phyloP scores from a whole-genome alignment of 2,329 filamentous ascomycete genomes.

The Epichloe bromicola region DNA sequence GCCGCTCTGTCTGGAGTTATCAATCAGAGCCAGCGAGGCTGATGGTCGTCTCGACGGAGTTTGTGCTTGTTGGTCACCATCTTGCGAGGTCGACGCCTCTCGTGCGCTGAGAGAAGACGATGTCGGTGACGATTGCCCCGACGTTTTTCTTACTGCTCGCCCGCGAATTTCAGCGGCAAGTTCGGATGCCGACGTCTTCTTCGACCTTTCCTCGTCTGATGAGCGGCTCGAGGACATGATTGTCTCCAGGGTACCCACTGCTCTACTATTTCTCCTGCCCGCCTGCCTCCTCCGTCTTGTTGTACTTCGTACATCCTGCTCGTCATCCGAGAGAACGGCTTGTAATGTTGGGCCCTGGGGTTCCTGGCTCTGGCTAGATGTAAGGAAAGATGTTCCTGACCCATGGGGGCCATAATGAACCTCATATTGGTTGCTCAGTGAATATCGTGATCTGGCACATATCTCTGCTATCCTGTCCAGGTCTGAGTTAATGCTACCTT shows the following conservation, averaged over 20 bases:
- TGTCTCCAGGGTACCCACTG: slow-evolving; percentile 50
- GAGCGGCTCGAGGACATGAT: slow-evolving; percentile 55
- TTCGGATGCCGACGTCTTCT: slow-evolving; percentile 45
- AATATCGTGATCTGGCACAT: slow-evolving; percentile 51
- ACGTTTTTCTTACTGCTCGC: slow-evolving; percentile 27
- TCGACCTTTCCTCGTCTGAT: slow-evolving; percentile 48
- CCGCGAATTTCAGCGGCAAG: slow-evolving; percentile 42
- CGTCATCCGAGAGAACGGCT: slow-evolving; percentile 43
- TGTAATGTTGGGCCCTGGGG: slow-evolving; percentile 41
- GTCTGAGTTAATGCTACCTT: slow-evolving; percentile 40
- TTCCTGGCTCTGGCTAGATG: slow-evolving; percentile 17
- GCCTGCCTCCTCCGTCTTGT: slow-evolving; percentile 26
- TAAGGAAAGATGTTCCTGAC: slow-evolving; percentile 36
- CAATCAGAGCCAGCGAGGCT: slow-evolving; percentile 24
- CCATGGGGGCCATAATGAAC: slow-evolving; percentile 53
- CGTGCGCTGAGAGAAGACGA: slow-evolving; percentile 16
- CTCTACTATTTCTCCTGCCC: slow-evolving; percentile 34
- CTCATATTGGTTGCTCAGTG: slow-evolving; percentile 53
- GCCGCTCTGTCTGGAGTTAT: slow-evolving; percentile 22
- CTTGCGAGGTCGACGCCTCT: slow-evolving; percentile 13
- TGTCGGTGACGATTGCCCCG: slow-evolving; percentile 19
- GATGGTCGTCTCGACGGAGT: slow-evolving; percentile 15
- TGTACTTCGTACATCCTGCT: slow-evolving; percentile 27
- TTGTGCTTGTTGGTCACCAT: slow-evolving; percentile 10
- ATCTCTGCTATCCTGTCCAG: slow-evolving; percentile 55